Conservation (phyloP, 176 grass and related monocot species). For the Triticum timopheevii region DNA sequence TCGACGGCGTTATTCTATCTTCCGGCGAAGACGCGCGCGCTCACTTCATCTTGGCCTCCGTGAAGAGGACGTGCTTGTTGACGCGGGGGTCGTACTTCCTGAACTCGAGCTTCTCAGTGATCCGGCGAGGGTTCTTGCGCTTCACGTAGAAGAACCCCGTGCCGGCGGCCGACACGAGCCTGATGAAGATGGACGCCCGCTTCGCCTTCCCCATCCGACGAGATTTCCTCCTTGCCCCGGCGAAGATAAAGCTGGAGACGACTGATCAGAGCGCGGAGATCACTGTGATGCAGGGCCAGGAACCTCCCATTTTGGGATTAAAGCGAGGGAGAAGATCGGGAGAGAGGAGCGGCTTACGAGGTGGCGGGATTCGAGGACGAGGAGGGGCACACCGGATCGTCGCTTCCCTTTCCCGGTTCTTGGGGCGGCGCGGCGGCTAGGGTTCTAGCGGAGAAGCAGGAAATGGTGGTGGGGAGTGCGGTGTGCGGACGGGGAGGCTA, state of each 20-base stretch:
- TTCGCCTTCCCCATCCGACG: slow-evolving; percentile 43
- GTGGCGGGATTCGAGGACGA: neutral
- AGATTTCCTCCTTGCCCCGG: neutral
- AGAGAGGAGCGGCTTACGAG: neutral
- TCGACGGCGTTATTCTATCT: neutral
- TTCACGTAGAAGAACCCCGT: slow-evolving; percentile 76
- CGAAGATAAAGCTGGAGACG: neutral
- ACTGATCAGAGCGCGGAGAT: neutral
- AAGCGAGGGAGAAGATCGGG: neutral
- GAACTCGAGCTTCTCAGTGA: slow-evolving; percentile 66
- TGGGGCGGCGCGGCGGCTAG: neutral
- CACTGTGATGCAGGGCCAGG: neutral
- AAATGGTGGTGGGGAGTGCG: neutral
- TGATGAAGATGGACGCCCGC: slow-evolving; percentile 67
- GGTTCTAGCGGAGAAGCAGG: slow-evolving; percentile 5
- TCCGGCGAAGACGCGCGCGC: neutral
- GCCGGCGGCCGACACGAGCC: slow-evolving; percentile 59
- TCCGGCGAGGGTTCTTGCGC: slow-evolving; percentile 58
- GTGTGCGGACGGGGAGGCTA: neutral
- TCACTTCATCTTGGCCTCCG: slow-evolving; percentile 76
- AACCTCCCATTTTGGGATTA: neutral
- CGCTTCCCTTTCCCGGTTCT: neutral
- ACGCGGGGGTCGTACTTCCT: slow-evolving; percentile 67
- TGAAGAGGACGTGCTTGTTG: slow-evolving; percentile 74
- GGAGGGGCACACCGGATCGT: neutral